Percentiles rank a stretch among this genome's conserved stretches.
phyloP scores from a whole-genome alignment of 1,284 basidiomycete genomes.

The Ceratobasidium sp. region DNA sequence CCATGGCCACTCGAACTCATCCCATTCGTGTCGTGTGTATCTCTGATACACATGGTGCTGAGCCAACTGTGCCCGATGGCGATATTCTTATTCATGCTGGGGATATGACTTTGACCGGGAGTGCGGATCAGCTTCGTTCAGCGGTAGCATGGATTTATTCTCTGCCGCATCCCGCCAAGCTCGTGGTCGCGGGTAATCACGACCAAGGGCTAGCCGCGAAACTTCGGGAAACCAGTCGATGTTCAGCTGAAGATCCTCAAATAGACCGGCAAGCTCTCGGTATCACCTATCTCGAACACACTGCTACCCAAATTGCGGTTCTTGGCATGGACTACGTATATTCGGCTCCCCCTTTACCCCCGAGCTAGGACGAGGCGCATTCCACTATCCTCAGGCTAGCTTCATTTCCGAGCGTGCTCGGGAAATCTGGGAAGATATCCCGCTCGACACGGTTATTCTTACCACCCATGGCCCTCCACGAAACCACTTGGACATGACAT shows the following conservation, averaged over 20 bases:
- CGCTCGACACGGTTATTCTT: slow-evolving; percentile 56
- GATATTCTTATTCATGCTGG: slow-evolving; percentile 62
- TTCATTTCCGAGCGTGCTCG: slow-evolving; percentile 45
- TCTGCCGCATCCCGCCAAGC: slow-evolving; percentile 56
- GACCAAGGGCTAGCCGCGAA: slow-evolving; percentile 52
- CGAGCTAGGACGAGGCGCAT: slow-evolving; percentile 54
- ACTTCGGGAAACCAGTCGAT: slow-evolving; percentile 1
- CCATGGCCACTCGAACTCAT: neutral
- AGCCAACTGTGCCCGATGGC: slow-evolving; percentile 55
- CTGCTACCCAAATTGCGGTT: slow-evolving; percentile 51
- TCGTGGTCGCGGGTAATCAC: slow-evolving; percentile 61
- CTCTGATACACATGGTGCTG: slow-evolving; percentile 58
- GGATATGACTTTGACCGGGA: slow-evolving; percentile 56
- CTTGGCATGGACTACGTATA: slow-evolving; percentile 53
- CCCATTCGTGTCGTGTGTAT: slow-evolving; percentile 59
- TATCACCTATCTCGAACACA: slow-evolving; percentile 55
- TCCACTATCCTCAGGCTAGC: slow-evolving; percentile 55
- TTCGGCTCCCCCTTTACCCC: slow-evolving; percentile 58
- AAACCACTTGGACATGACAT: slow-evolving; percentile 53
- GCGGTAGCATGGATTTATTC: slow-evolving; percentile 54
- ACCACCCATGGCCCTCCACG: slow-evolving; percentile 60
- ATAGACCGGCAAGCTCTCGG: slow-evolving; percentile 41
- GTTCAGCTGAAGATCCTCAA: neutral
- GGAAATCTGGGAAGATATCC: slow-evolving; percentile 52
- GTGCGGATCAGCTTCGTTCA: slow-evolving; percentile 53